Percentiles rank a stretch among this genome's conserved stretches.
Conservation (phyloP, 2,329 filamentous ascomycete genomes). For the Aspergillus novofumigatus region DNA sequence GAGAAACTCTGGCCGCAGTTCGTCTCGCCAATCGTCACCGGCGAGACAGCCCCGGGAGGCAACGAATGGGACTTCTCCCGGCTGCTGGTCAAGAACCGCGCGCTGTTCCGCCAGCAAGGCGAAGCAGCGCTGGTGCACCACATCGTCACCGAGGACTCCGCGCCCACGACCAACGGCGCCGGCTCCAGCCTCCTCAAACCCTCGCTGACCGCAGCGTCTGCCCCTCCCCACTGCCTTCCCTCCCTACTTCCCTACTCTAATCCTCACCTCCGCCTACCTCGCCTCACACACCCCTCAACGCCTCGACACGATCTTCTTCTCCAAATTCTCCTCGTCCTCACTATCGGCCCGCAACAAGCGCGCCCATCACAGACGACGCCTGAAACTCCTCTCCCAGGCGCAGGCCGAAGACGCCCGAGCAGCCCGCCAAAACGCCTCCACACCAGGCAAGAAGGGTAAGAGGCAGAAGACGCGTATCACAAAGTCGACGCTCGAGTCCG, state of each 20-base stretch:
- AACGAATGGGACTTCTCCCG: constrained; percentile 73
- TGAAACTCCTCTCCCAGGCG: constrained; percentile 39
- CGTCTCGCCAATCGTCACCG: constrained; percentile 68
- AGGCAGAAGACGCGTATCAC: constrained; percentile 37
- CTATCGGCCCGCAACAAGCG: constrained; percentile 42
- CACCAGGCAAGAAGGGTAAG: constrained; percentile 32
- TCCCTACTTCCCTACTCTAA: constrained; percentile 45
- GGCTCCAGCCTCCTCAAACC: constrained; percentile 10
- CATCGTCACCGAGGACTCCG: constrained; percentile 32
- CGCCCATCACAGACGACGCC: constrained; percentile 38
- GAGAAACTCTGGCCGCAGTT: constrained; percentile 80
- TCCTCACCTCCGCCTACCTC: constrained; percentile 46
- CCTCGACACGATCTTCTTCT: constrained; percentile 48
- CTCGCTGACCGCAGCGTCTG: constrained; percentile 18
- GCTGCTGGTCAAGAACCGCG: constrained; percentile 58
- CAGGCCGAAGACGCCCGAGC: constrained; percentile 33
- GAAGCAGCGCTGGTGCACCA: constrained; percentile 42
- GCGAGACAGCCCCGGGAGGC: constrained; percentile 47
- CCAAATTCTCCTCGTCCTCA: constrained; percentile 44
- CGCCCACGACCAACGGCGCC: constrained; percentile 7
- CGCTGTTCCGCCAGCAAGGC: constrained; percentile 44
- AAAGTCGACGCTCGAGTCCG: constrained; percentile 37
- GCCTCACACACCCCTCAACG: constrained; percentile 45
- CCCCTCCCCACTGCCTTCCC: constrained; percentile 31
- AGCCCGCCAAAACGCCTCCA: constrained; percentile 24